phyloP scores from a whole-genome alignment of 768 basidiomycete genomes.

The Lactarius trivialis region DNA sequence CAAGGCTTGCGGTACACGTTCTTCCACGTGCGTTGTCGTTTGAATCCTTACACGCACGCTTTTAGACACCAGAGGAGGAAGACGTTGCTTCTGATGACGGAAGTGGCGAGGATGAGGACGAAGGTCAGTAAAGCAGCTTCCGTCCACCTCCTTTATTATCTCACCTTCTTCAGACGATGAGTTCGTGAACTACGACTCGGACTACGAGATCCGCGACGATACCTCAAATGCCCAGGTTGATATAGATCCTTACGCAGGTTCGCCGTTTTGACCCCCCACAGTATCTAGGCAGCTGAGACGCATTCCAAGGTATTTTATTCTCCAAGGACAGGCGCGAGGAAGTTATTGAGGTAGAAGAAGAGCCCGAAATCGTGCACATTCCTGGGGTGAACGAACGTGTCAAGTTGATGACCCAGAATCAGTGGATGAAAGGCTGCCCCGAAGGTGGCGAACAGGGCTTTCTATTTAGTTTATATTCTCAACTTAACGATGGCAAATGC shows the following conservation, averaged over 20 bases:
- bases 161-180: constrained; percentile 37
- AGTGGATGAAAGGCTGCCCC: constrained; percentile 98
- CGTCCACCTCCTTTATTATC: neutral
- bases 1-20: constrained; percentile 16
- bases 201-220: constrained; percentile 48
- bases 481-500: constrained; percentile 57
- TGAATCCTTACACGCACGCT: neutral
- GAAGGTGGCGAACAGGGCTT: constrained; percentile 88
- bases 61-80: constrained; percentile 55
- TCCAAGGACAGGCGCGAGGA: constrained; percentile 90
- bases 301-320: constrained; percentile 73
- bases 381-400: constrained; percentile 40
- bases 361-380: constrained; percentile 47
- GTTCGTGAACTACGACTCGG: constrained; percentile 79
- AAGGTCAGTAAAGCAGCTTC: constrained; percentile 32
- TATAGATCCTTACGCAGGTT: constrained; percentile 87
- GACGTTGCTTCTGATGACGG: constrained; percentile 44
- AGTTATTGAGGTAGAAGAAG: constrained; percentile 87
- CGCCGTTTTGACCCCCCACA: constrained; percentile 16
- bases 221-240: constrained; percentile 40
- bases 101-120: constrained; percentile 47
- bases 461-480: constrained; percentile 77
- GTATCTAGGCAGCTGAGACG: constrained; percentile 10
- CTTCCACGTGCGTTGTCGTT: constrained; percentile 1
- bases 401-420: constrained; percentile 75